phyloP scores from a whole-genome alignment of 2,329 filamentous ascomycete species.

The Xylariales sp. region DNA sequence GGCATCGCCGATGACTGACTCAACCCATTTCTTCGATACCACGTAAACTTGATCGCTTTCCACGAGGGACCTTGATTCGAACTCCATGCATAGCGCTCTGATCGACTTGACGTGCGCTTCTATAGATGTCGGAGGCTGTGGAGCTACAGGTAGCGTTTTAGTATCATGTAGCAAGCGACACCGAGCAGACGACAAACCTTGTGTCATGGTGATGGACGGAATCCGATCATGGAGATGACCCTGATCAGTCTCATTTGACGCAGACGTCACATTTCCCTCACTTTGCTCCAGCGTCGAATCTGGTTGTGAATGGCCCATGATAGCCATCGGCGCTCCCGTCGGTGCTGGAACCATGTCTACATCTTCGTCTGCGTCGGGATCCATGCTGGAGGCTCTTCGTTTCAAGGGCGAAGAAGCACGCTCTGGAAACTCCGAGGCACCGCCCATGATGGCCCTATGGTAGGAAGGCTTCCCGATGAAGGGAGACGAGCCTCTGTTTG shows the following conservation, averaged over 20 bases:
- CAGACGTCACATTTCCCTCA: constrained; percentile 6
- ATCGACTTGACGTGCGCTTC: constrained; percentile 75
- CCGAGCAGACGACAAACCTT: constrained; percentile 8
- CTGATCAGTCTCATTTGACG: neutral
- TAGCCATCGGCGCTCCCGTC: constrained; percentile 8
- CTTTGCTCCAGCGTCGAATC: constrained; percentile 13
- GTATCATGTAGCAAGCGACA: too few relatives aligned
- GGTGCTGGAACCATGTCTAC: constrained; percentile 39
- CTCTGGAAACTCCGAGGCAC: constrained; percentile 51
- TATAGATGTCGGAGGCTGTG: constrained; percentile 33
- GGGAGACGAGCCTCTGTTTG: constrained; percentile 46
- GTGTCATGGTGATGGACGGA: constrained; percentile 5
- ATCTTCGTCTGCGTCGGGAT: constrained; percentile 44
- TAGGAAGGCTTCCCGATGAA: constrained; percentile 40
- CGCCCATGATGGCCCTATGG: constrained; percentile 53
- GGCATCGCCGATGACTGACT: constrained; percentile 63
- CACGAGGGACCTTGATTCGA: constrained; percentile 47
- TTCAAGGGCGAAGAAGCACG: constrained; percentile 63
- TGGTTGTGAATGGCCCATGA: constrained; percentile 12
- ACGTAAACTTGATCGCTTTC: constrained; percentile 74
- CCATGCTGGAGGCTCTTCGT: constrained; percentile 59
- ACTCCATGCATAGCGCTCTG: constrained; percentile 52
- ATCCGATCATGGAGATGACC: neutral
- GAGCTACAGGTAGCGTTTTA: constrained; percentile 15
- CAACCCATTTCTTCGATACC: constrained; percentile 76